Conservation (phyloP, 2,329 filamentous ascomycete genomes). For the Sarocladium kiliense region DNA sequence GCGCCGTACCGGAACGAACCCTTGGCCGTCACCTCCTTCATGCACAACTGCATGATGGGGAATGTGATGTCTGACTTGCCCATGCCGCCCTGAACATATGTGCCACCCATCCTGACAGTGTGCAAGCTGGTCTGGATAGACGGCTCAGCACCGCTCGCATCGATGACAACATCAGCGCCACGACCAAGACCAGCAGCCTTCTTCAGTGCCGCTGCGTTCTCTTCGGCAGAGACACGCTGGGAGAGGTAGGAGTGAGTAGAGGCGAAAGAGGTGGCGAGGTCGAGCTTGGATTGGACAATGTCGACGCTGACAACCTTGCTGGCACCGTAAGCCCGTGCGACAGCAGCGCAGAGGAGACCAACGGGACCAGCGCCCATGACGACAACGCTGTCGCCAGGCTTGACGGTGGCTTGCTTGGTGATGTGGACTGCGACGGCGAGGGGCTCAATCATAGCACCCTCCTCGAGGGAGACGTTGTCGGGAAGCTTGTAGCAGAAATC, state of each 20-base stretch:
- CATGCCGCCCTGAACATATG: slow-evolving; percentile 86
- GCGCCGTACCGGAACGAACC: slow-evolving; percentile 87
- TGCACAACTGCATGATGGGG: slow-evolving; percentile 84
- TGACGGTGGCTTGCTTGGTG: slow-evolving; percentile 65
- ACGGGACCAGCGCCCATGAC: slow-evolving; percentile 87
- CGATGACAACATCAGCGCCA: slow-evolving; percentile 74
- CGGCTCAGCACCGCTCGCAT: slow-evolving; percentile 73
- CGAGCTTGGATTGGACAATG: slow-evolving; percentile 72
- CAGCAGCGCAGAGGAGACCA: slow-evolving; percentile 80
- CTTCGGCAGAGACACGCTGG: slow-evolving; percentile 56
- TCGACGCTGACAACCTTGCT: slow-evolving; percentile 81
- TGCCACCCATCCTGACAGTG: slow-evolving; percentile 64
- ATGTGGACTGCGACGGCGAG: slow-evolving; percentile 85
- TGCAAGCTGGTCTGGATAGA: slow-evolving; percentile 73
- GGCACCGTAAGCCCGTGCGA: slow-evolving; percentile 81
- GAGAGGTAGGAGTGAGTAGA: slow-evolving; percentile 68
- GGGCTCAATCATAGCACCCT: slow-evolving; percentile 88
- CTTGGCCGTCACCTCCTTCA: slow-evolving; percentile 81
- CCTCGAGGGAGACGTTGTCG: slow-evolving; percentile 67
- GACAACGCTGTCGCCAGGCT: slow-evolving; percentile 71
- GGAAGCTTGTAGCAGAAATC: slow-evolving; percentile 95
- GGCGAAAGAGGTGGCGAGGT: slow-evolving; percentile 70
- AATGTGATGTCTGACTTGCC: slow-evolving; percentile 82
- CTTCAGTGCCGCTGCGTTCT: slow-evolving; percentile 68
- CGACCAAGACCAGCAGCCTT: slow-evolving; percentile 52